Evolutionary conservation across 371 early-diverging fungal species (phyloP).

Genomic region (Capniomyces stellatus): DNA sequence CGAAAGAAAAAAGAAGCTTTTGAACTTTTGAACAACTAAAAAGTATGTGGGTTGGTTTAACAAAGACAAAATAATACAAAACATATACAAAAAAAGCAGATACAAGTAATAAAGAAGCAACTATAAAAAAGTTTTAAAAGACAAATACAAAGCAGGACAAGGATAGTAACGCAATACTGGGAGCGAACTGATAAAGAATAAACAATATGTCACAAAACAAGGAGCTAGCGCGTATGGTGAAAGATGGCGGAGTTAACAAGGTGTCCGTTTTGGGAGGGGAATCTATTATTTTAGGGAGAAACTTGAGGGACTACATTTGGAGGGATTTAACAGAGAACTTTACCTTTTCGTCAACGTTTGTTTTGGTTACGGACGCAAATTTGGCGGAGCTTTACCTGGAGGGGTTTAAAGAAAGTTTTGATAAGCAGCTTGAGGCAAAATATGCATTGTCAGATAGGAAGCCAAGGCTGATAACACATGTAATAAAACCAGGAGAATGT

Average conservation of each 20-base stretch:
- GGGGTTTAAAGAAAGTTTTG: slow-evolving; percentile 27
- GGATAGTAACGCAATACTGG: too few relatives aligned
- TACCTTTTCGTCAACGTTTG: slow-evolving; percentile 59
- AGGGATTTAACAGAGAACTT: slow-evolving; percentile 51
- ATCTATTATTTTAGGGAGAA: slow-evolving; percentile 70
- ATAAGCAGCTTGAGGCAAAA: background rate
- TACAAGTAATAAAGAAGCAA: too few relatives aligned
- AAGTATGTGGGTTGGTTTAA: too few relatives aligned
- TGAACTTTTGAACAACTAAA: too few relatives aligned
- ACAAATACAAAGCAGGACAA: too few relatives aligned
- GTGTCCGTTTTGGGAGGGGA: slow-evolving; percentile 72
- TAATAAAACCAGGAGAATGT: slow-evolving; percentile 79
- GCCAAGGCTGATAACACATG: slow-evolving; percentile 55
- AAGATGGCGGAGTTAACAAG: background rate
- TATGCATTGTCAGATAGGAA: background rate
- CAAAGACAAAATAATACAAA: too few relatives aligned
- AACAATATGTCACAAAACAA: background rate
- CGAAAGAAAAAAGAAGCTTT: too few relatives aligned
- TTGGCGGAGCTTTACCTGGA: slow-evolving; percentile 58
- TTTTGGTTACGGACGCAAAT: slow-evolving; percentile 76
- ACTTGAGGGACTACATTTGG: slow-evolving; percentile 52
- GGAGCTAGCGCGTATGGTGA: background rate
- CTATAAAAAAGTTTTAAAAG: too few relatives aligned
- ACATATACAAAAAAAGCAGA: too few relatives aligned
- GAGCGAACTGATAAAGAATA: too few relatives aligned